Conservation (phyloP, 495 filamentous ascomycete genomes). For the Penicillium tannophilum region DNA sequence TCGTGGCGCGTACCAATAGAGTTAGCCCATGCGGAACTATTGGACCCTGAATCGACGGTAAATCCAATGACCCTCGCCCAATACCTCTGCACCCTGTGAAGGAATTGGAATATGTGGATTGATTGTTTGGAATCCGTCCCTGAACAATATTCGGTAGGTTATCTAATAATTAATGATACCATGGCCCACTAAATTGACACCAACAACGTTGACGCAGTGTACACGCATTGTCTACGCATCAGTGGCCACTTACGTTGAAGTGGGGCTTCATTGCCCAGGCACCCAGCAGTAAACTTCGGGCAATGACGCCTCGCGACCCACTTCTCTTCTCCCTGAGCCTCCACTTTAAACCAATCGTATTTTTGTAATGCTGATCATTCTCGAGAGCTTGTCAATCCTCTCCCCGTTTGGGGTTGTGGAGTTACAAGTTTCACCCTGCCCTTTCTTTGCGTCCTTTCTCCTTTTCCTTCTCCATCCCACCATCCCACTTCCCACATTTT, state of each 20-base stretch:
- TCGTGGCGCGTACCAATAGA: not conserved
- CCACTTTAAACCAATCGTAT: conserved; percentile 3
- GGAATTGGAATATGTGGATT: not conserved
- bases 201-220: not conserved
- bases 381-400: conserved; percentile 3
- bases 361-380: not conserved
- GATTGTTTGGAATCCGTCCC: not conserved
- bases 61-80: not conserved
- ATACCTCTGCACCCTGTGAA: not conserved
- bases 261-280: conserved; percentile 3
- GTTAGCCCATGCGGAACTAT: not conserved
- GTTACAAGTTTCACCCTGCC: conserved; percentile 10
- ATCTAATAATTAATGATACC: not conserved
- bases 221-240: not conserved
- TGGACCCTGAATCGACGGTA: not conserved
- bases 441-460: conserved; percentile 1
- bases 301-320: conserved; percentile 1
- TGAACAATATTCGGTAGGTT: too few relatives aligned
- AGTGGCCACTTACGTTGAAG: conserved; percentile 1
- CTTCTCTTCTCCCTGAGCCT: conserved; percentile 1
- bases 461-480: conserved; percentile 2
- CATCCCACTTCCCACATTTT: conserved; percentile 6
- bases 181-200: not conserved
- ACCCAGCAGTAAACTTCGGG: not conserved
- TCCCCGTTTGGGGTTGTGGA: conserved; percentile 6